phyloP scores from a whole-genome alignment of 177 flowering plant genomes.

The Vitis hybrid region DNA sequence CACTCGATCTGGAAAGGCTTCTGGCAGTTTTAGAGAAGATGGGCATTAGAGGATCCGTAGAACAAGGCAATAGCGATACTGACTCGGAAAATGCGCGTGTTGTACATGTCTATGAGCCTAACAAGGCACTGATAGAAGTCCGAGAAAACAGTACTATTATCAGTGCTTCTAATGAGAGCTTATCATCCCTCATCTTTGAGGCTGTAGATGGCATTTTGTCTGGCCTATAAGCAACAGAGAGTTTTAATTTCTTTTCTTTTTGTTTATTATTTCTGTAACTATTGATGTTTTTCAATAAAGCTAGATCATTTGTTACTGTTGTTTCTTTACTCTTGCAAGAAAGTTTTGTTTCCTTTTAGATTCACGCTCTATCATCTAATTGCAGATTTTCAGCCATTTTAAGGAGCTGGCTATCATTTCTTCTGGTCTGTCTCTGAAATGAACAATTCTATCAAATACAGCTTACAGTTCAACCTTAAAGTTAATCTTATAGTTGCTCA shows the following conservation, averaged over 20 bases:
- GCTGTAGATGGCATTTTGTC: constrained; percentile 41
- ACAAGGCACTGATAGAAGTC: constrained; percentile 51
- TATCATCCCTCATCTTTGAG: constrained; percentile 47
- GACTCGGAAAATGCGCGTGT: constrained; percentile 16
- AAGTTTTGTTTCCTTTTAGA: too few species aligned
- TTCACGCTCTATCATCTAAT: too few species aligned
- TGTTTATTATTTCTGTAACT: neutral
- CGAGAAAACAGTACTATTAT: constrained; percentile 36
- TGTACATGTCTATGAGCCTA: constrained; percentile 39
- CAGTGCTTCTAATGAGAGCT: constrained; percentile 41
- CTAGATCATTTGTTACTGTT: too few species aligned
- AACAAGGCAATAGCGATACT: constrained; percentile 7
- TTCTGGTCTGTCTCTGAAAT: too few species aligned
- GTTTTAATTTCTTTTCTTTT: neutral
- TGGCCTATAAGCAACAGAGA: constrained; percentile 31
- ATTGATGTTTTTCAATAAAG: too few species aligned
- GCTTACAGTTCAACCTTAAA: too few species aligned
- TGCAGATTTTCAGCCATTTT: too few species aligned
- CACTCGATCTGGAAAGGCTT: constrained; percentile 38
- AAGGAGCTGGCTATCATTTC: too few species aligned
- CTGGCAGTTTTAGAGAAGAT: constrained; percentile 34
- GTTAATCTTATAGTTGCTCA: too few species aligned
- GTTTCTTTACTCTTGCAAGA: too few species aligned
- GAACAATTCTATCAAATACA: too few species aligned
- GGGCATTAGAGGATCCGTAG: constrained; percentile 47